Evolutionary conservation across 441 rosid genomes (phyloP).

Genomic region (Omphalea diandra): DNA sequence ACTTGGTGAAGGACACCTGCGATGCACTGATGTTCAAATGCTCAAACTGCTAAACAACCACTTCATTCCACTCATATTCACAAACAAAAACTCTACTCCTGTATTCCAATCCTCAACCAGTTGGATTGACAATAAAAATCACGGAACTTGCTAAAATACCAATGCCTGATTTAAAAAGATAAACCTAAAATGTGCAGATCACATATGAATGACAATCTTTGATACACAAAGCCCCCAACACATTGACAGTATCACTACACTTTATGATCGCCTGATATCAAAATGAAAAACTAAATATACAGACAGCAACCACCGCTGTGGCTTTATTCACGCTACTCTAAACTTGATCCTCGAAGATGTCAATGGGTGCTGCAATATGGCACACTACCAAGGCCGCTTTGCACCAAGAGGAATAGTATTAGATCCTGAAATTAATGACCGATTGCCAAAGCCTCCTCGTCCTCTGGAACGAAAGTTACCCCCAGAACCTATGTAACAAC

Average conservation of each 20-base stretch:
- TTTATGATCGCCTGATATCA: not conserved
- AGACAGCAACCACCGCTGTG: not conserved
- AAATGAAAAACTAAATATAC: not conserved
- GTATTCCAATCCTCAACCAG: too few species aligned
- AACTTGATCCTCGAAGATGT: not conserved
- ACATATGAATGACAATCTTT: not conserved
- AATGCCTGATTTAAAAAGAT: not conserved
- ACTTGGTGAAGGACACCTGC: too few species aligned
- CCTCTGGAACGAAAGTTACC: conserved; percentile 77
- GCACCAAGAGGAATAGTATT: conserved; percentile 74
- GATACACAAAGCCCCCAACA: not conserved
- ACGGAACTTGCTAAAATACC: too few species aligned
- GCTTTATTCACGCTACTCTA: not conserved
- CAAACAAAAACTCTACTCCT: too few species aligned
- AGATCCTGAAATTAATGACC: conserved; percentile 64
- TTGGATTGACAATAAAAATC: not conserved
- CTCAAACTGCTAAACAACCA: too few species aligned
- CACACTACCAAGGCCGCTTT: conserved; percentile 54
- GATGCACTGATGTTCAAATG: too few species aligned
- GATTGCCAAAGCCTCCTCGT: conserved; percentile 68
- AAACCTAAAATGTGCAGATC: not conserved
- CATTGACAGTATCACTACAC: not conserved
- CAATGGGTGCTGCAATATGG: not conserved
- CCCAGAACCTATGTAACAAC: conserved; percentile 43
- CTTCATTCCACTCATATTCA: too few species aligned